Percentiles rank a stretch among this genome's conserved stretches.
These are phyloP conservation scores for Aspergillus sojae DNA, from an alignment of 2,329 filamentous ascomycete species.

Conservation along the genomic window DNA sequence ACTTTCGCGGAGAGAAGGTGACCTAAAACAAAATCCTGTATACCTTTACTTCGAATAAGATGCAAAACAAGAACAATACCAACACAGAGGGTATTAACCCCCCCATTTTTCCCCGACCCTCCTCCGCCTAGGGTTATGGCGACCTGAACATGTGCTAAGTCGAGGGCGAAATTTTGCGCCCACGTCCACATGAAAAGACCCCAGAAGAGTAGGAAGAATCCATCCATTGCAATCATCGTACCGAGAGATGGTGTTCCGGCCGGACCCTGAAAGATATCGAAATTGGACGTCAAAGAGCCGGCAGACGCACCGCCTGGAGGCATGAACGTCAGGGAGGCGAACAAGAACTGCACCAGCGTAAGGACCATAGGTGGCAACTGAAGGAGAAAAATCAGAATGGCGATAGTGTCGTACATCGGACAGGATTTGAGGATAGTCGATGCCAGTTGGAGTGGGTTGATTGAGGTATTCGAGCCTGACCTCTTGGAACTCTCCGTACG, in stretches of 20 bases:
- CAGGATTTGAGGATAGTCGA: constrained; percentile 87
- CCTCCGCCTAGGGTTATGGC: constrained; percentile 87
- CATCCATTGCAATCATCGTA: constrained; percentile 81
- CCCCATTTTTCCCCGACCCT: constrained; percentile 53
- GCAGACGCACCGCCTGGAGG: constrained; percentile 78
- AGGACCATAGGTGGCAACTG: constrained; percentile 87
- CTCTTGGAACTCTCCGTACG: constrained; percentile 40
- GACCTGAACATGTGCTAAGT: constrained; percentile 90
- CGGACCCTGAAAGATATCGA: constrained; percentile 87
- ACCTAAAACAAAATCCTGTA: constrained; percentile 53
- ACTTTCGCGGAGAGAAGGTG: constrained; percentile 49
- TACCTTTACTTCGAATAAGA: constrained; percentile 48
- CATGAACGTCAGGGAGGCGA: constrained; percentile 90
- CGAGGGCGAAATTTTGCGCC: constrained; percentile 83
- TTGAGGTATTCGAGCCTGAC: constrained; percentile 50
- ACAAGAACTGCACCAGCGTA: constrained; percentile 86
- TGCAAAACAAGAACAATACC: constrained; percentile 50
- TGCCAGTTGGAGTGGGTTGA: constrained; percentile 74
- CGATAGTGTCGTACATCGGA: constrained; percentile 91
- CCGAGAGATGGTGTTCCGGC: constrained; percentile 83
- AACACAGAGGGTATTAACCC: constrained; percentile 50
- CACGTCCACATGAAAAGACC: constrained; percentile 79
- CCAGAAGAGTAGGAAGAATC: constrained; percentile 81
- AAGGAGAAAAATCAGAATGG: constrained; percentile 93
- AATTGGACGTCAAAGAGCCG: constrained; percentile 74